phyloP scores from a whole-genome alignment of 306 rosid species.

The Prunus mume region DNA sequence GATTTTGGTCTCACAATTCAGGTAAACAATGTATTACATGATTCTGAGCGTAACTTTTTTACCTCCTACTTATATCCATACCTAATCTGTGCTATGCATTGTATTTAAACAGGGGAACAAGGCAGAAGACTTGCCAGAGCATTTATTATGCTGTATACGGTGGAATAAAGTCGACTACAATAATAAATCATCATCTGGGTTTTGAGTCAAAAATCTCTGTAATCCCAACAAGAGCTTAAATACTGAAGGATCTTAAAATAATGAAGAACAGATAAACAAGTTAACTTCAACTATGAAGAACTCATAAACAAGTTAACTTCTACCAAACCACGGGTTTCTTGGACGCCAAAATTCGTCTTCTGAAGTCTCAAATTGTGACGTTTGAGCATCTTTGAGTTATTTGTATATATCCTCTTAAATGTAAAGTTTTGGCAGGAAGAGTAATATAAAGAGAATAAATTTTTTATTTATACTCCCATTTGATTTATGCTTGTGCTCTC shows the following conservation, averaged over 20 bases:
- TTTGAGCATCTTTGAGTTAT: constrained; percentile 1
- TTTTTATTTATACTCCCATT: background rate
- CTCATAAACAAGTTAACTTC: no score
- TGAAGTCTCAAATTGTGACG: background rate
- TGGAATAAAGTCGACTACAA: constrained; percentile 61
- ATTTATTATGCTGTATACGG: constrained; percentile 69
- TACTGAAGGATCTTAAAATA: background rate
- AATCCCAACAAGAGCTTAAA: constrained; percentile 3
- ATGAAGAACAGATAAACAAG: background rate
- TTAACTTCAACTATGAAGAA: background rate
- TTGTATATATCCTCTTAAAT: background rate
- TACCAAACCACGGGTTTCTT: no score
- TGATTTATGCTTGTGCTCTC: background rate
- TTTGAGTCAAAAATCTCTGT: constrained; percentile 24
- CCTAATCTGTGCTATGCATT: constrained; percentile 18
- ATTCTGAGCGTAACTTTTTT: background rate
- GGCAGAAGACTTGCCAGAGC: constrained; percentile 85
- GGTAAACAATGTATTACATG: constrained; percentile 42
- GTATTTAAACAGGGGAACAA: constrained; percentile 61
- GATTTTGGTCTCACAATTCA: constrained; percentile 92
- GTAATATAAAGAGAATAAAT: background rate
- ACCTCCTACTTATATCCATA: constrained; percentile 12
- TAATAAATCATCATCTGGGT: constrained; percentile 44
- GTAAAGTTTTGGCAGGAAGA: constrained; percentile 14
- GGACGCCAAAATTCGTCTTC: no score